phyloP scores from a whole-genome alignment of 768 basidiomycete genomes.

The Galerina marginata region DNA sequence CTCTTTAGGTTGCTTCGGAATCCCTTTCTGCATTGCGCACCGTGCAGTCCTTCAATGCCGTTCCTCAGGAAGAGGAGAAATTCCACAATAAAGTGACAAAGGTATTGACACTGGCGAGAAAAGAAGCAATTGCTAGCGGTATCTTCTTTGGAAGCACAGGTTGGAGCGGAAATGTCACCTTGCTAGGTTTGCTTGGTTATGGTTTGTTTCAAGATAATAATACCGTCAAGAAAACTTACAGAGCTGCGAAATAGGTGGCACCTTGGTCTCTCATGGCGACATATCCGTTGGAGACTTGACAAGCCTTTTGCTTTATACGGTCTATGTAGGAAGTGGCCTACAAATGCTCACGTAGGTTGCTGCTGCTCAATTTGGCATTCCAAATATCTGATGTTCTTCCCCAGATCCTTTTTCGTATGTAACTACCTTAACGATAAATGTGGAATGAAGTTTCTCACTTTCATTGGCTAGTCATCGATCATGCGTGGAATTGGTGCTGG shows the following conservation, averaged over 20 bases:
- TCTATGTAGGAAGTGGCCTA: slow-evolving; percentile 83
- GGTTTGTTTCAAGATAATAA: slow-evolving; percentile 50
- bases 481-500: slow-evolving; percentile 98
- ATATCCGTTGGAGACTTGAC: slow-evolving; percentile 94
- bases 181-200: slow-evolving; percentile 89
- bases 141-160: slow-evolving; percentile 93
- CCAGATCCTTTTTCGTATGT: slow-evolving; percentile 57
- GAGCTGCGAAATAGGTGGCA: slow-evolving; percentile 64
- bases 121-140: slow-evolving; percentile 88
- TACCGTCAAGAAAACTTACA: not conserved
- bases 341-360: slow-evolving; percentile 75
- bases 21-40: slow-evolving; percentile 86
- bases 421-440: slow-evolving; percentile 26
- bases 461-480: slow-evolving; percentile 71
- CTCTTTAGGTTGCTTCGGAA: slow-evolving; percentile 75
- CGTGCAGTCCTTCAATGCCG: slow-evolving; percentile 90
- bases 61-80: slow-evolving; percentile 73
- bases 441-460: not conserved
- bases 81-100: slow-evolving; percentile 70
- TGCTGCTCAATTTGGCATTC: not conserved
- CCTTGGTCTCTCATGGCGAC: slow-evolving; percentile 83
- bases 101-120: slow-evolving; percentile 78
- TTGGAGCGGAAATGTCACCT: slow-evolving; percentile 92
- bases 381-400: slow-evolving; percentile 10
- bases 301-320: slow-evolving; percentile 87